A percentile compares a stretch with the other conserved stretches of the same genome.
These are phyloP conservation scores for Metschnikowia shivogae DNA, from an alignment of 805 yeast genomes.

Conservation along the genomic window DNA sequence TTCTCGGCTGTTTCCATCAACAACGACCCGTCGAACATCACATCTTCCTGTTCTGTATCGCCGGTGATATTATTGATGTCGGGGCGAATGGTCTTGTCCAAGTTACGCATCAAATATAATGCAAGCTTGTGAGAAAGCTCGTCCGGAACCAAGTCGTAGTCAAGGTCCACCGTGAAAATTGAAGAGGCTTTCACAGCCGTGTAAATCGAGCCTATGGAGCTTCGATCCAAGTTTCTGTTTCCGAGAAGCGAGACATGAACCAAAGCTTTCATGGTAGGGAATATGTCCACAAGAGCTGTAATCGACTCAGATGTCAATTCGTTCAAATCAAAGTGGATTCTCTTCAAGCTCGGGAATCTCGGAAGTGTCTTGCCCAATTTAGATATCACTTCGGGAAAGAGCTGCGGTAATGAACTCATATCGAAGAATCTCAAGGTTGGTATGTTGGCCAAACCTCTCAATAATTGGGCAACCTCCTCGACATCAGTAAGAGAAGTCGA, in stretches of 20 bases:
- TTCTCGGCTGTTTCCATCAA: conserved; percentile 72
- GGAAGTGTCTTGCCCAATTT: conserved; percentile 44
- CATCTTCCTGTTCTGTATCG: conserved; percentile 48
- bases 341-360: conserved; percentile 38
- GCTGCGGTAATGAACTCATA: conserved; percentile 47
- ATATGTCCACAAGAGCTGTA: conserved; percentile 44
- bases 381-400: conserved; percentile 50
- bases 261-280: conserved; percentile 45
- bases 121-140: conserved; percentile 52
- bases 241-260: conserved; percentile 55
- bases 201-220: conserved; percentile 48
- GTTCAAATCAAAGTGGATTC: conserved; percentile 54
- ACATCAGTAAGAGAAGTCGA: conserved; percentile 45
- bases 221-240: conserved; percentile 40
- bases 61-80: conserved; percentile 20
- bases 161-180: conserved; percentile 51
- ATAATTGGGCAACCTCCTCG: conserved; percentile 32
- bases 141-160: conserved; percentile 49
- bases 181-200: conserved; percentile 46
- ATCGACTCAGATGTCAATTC: conserved; percentile 45
- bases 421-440: conserved; percentile 47
- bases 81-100: conserved; percentile 42
- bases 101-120: conserved; percentile 52
- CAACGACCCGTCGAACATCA: conserved; percentile 71
- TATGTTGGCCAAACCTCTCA: conserved; percentile 35